Conservation (phyloP, 2,329 filamentous ascomycete species). For the Pseudonectria foliicola region DNA sequence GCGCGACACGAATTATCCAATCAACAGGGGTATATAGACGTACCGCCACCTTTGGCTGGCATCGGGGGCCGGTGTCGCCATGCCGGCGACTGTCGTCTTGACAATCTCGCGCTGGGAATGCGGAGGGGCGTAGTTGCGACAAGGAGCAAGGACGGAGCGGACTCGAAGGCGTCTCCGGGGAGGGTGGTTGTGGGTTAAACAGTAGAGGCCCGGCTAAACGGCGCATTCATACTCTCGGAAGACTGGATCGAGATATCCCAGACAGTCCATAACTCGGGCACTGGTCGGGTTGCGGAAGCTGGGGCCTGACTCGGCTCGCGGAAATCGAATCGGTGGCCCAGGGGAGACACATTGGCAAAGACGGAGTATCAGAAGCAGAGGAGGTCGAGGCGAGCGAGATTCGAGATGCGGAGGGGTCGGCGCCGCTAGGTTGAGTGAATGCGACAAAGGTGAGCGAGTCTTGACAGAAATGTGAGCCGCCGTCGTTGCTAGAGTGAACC, state of each 20-base stretch:
- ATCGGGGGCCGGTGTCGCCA: conserved; percentile 19
- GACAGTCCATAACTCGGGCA: conserved; percentile 29
- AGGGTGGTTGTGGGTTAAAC: conserved; percentile 13
- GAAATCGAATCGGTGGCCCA: conserved; percentile 28
- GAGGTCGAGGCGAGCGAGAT: conserved; percentile 1
- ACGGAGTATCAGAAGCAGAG: conserved; percentile 10
- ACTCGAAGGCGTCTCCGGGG: conserved; percentile 5
- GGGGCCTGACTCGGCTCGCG: conserved; percentile 29
- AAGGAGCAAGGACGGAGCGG: conserved; percentile 6
- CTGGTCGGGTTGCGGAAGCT: conserved; percentile 17
- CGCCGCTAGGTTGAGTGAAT: conserved; percentile 1
- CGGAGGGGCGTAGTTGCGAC: conserved; percentile 7
- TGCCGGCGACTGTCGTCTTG: conserved; percentile 8
- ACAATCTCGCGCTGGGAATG: conserved; percentile 7
- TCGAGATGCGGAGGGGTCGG: too few species aligned
- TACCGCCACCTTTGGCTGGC: conserved; percentile 35
- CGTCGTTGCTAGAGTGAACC: conserved; percentile 8
- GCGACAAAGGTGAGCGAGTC: conserved; percentile 5
- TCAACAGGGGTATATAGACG: conserved; percentile 15
- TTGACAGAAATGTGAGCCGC: conserved; percentile 6
- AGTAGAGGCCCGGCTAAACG: conserved; percentile 18
- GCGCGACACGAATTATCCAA: conserved; percentile 1
- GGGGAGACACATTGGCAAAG: conserved; percentile 30
- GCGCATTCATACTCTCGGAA: conserved; percentile 29
- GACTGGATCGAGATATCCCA: conserved; percentile 21